Evolutionary conservation across 345 rosid species (phyloP).

Genomic region (Luvunga scandens): DNA sequence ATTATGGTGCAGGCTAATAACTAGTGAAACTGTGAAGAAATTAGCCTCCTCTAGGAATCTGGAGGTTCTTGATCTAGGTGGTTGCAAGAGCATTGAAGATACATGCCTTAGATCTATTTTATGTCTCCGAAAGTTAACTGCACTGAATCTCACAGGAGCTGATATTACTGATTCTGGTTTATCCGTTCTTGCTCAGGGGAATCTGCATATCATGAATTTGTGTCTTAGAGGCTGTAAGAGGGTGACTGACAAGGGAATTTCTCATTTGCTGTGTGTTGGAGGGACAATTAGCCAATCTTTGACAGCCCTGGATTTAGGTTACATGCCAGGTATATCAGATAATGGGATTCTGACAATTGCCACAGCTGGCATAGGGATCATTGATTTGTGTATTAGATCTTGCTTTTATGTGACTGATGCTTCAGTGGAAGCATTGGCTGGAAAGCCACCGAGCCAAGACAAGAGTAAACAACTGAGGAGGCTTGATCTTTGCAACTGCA

Average conservation of each 20-base stretch:
- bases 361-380: slow-evolving; percentile 34
- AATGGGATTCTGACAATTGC: slow-evolving; percentile 36
- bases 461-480: slow-evolving; percentile 39
- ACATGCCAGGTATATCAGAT: slow-evolving; percentile 65
- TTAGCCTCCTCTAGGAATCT: slow-evolving; percentile 42
- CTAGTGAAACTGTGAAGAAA: slow-evolving; percentile 70
- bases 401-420: slow-evolving; percentile 55
- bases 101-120: slow-evolving; percentile 46
- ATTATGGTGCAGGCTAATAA: slow-evolving; percentile 52
- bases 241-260: slow-evolving; percentile 64
- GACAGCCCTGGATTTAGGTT: slow-evolving; percentile 55
- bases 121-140: slow-evolving; percentile 41
- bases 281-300: slow-evolving; percentile 48
- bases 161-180: slow-evolving; percentile 64
- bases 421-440: slow-evolving; percentile 46
- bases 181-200: slow-evolving; percentile 40
- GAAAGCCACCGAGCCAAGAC: slow-evolving; percentile 29
- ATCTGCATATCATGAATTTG: slow-evolving; percentile 43
- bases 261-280: slow-evolving; percentile 37
- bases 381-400: slow-evolving; percentile 51
- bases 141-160: slow-evolving; percentile 57
- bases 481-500: slow-evolving; percentile 62
- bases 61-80: slow-evolving; percentile 58
- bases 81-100: slow-evolving; percentile 68
- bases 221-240: slow-evolving; percentile 67